These are phyloP conservation scores for Euclidium syriacum DNA, from an alignment of 345 rosid species.

Conservation along the genomic window DNA sequence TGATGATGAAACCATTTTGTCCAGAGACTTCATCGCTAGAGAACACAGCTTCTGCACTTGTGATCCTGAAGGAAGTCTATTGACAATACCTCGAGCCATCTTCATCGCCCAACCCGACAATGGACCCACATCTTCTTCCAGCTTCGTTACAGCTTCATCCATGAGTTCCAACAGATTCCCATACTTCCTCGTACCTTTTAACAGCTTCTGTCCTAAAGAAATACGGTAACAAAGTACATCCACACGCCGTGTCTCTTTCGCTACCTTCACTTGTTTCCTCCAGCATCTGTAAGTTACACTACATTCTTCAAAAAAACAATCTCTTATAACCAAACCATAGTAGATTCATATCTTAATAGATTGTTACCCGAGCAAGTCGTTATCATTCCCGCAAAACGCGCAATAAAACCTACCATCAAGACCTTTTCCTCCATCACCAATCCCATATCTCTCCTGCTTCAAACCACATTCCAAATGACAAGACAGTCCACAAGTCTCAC, in stretches of 20 bases:
- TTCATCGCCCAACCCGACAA: slow-evolving; percentile 74
- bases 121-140: slow-evolving; percentile 83
- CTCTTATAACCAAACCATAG: neutral
- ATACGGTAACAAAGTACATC: slow-evolving; percentile 86
- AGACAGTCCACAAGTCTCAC: slow-evolving; percentile 81
- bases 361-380: slow-evolving; percentile 78
- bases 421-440: slow-evolving; percentile 37
- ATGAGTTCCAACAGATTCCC: slow-evolving; percentile 46
- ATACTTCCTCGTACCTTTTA: slow-evolving; percentile 54
- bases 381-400: slow-evolving; percentile 65
- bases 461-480: slow-evolving; percentile 90
- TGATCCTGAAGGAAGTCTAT: slow-evolving; percentile 74
- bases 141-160: slow-evolving; percentile 67
- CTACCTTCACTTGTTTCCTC: slow-evolving; percentile 80
- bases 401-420: slow-evolving; percentile 80
- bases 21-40: slow-evolving; percentile 56
- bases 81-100: slow-evolving; percentile 86
- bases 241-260: slow-evolving; percentile 74
- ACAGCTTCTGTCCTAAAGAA: slow-evolving; percentile 71
- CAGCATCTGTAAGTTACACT: slow-evolving; percentile 52
- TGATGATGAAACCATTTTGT: slow-evolving; percentile 39
- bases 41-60: slow-evolving; percentile 72
- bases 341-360: neutral
- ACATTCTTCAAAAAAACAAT: neutral
- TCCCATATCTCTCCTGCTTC: slow-evolving; percentile 58